Conservation (phyloP, 257 asterid species). For the Leptodermis oblonga region DNA sequence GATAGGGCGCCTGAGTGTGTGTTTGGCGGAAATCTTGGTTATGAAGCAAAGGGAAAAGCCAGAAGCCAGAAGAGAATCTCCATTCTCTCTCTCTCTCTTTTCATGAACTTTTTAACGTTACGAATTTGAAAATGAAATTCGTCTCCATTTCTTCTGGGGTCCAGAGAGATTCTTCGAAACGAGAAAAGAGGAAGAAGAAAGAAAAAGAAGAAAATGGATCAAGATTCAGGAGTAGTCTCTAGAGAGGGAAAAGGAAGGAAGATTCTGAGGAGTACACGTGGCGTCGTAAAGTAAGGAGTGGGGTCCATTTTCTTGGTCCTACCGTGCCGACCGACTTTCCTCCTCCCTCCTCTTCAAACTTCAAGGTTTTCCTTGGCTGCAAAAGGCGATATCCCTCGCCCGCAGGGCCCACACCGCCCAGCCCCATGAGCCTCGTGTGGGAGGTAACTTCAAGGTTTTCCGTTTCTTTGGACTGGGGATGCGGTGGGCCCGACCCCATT, state of each 20-base stretch:
- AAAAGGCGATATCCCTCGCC: no score
- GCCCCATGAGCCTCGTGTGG: no score
- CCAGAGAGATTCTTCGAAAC: neutral
- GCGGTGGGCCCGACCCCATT: no score
- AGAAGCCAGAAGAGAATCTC: constrained; percentile 3
- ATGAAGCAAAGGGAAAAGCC: constrained; percentile 9
- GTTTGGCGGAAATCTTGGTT: constrained; percentile 4
- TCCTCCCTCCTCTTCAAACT: neutral
- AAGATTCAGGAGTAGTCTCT: no score
- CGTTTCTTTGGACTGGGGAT: no score
- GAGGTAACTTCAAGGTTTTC: no score
- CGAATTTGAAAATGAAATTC: neutral
- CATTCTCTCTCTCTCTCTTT: neutral
- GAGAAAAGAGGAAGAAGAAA: no score
- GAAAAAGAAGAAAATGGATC: no score
- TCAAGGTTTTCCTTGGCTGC: no score
- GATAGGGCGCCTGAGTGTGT: neutral
- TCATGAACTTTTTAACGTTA: no score
- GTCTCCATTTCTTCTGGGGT: no score
- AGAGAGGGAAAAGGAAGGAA: neutral
- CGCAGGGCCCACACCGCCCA: no score
- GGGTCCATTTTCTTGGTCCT: neutral
- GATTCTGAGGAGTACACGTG: constrained; percentile 12
- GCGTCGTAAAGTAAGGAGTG: neutral
- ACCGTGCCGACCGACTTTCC: constrained; percentile 1